Percentiles rank a stretch among this genome's conserved stretches.
These are phyloP conservation scores for Scheffersomyces ergatensis DNA, from an alignment of 805 yeast species.

Conservation along the genomic window DNA sequence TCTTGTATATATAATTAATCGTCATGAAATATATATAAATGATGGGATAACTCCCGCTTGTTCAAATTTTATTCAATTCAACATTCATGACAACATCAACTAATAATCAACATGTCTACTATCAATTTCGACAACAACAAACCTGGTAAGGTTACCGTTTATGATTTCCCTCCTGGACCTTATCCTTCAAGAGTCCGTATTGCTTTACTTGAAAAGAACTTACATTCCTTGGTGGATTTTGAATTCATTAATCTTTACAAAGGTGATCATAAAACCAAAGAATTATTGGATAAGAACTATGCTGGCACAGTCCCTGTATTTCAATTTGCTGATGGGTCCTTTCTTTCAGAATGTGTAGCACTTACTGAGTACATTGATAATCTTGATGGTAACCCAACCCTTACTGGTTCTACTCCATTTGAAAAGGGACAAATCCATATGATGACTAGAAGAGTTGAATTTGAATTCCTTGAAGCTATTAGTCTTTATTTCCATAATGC, in stretches of 20 bases:
- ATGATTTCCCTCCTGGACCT: constrained; percentile 5
- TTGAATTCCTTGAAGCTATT: constrained; percentile 3
- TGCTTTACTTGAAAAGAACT: constrained; percentile 3
- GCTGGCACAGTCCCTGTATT: constrained; percentile 5
- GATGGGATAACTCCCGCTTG: too few species aligned
- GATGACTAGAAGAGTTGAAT: constrained; percentile 5
- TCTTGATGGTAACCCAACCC: constrained; percentile 2
- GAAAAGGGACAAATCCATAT: constrained; percentile 3
- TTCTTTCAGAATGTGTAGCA: constrained; percentile 1
- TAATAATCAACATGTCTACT: too few species aligned
- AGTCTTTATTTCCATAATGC: constrained; percentile 3
- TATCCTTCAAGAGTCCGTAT: constrained; percentile 5
- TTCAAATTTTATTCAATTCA: too few species aligned
- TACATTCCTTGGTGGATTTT: neutral
- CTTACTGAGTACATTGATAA: constrained; percentile 3
- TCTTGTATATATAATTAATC: too few species aligned
- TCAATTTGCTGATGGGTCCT: constrained; percentile 5
- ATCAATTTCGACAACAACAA: constrained; percentile 4
- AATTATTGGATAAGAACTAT: constrained; percentile 1
- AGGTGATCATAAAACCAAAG: constrained; percentile 4
- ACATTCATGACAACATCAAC: too few species aligned
- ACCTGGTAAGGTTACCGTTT: constrained; percentile 5
- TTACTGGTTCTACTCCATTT: constrained; percentile 3
- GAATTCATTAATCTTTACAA: constrained; percentile 2
- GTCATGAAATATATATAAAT: too few species aligned